A percentile compares a stretch with the other conserved stretches of the same genome.
These are phyloP conservation scores for Exophiala oligosperma DNA, from an alignment of 2,329 filamentous ascomycete species.

Conservation along the genomic window DNA sequence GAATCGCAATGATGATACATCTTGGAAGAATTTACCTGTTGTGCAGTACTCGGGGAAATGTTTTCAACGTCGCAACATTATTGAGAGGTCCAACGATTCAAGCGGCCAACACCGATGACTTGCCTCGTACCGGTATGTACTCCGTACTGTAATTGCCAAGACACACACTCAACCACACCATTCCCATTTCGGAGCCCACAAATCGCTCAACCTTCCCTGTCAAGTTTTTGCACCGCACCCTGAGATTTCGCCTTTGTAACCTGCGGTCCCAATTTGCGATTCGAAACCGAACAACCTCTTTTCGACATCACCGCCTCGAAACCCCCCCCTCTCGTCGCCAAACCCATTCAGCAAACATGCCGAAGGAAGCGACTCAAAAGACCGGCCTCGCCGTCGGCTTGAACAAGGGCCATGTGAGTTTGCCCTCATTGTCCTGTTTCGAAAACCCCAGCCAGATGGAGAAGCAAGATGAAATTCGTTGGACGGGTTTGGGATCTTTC, in stretches of 20 bases:
- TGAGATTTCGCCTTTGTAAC: neutral
- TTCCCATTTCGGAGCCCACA: slow-evolving; percentile 17
- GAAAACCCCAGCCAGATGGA: neutral
- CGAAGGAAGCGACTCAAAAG: slow-evolving; percentile 44
- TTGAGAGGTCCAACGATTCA: too few relatives aligned
- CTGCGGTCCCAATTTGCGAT: slow-evolving; percentile 7
- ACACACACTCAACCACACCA: neutral
- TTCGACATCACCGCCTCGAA: slow-evolving; percentile 3
- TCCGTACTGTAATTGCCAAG: slow-evolving; percentile 8
- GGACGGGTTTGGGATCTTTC: neutral
- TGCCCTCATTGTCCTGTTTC: neutral
- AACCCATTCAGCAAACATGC: slow-evolving; percentile 43
- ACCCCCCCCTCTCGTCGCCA: slow-evolving; percentile 8
- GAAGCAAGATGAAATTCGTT: neutral
- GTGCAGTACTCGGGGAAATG: too few relatives aligned
- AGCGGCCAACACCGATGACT: too few relatives aligned
- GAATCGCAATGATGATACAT: too few relatives aligned
- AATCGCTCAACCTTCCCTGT: slow-evolving; percentile 16
- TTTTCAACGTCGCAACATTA: too few relatives aligned
- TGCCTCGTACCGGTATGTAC: too few relatives aligned
- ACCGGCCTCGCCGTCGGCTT: slow-evolving; percentile 60
- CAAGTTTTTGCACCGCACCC: slow-evolving; percentile 3
- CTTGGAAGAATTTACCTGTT: too few relatives aligned
- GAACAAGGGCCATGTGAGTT: slow-evolving; percentile 68
- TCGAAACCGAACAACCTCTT: neutral